These are phyloP conservation scores for Cardamine resedifolia DNA, from an alignment of 345 rosid species.

Conservation along the genomic window DNA sequence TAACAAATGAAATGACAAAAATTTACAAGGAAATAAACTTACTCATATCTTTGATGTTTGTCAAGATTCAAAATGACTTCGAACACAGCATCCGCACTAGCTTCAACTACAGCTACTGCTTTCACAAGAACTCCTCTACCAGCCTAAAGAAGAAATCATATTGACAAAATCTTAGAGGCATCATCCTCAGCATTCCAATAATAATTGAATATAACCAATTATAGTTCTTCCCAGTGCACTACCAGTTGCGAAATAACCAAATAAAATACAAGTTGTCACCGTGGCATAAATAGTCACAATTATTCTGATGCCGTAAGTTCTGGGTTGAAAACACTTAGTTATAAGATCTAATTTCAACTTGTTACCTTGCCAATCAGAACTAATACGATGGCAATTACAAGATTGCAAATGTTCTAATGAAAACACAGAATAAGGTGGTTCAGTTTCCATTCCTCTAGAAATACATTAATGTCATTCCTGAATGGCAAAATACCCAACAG, in stretches of 20 bases:
- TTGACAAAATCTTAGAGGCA: constrained; percentile 7
- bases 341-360: constrained; percentile 9
- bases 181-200: neutral
- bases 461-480: neutral
- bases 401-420: constrained; percentile 1
- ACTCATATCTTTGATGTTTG: constrained; percentile 85
- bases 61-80: constrained; percentile 77
- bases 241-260: constrained; percentile 1
- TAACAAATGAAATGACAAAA: constrained; percentile 21
- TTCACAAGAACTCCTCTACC: constrained; percentile 83
- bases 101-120: constrained; percentile 86
- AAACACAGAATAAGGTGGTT: neutral
- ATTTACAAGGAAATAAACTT: constrained; percentile 41
- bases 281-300: neutral
- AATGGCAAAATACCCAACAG: constrained; percentile 4
- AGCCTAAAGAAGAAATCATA: constrained; percentile 45
- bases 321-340: constrained; percentile 15
- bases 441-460: constrained; percentile 7
- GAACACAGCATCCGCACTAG: constrained; percentile 80
- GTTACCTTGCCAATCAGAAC: constrained; percentile 2
- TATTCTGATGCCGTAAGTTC: neutral
- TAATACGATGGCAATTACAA: constrained; percentile 4
- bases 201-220: neutral
- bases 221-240: neutral
- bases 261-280: neutral